Evolutionary conservation across 1,284 basidiomycete genomes (phyloP).

Genomic region (Pseudomicrostroma phylloplanum): DNA sequence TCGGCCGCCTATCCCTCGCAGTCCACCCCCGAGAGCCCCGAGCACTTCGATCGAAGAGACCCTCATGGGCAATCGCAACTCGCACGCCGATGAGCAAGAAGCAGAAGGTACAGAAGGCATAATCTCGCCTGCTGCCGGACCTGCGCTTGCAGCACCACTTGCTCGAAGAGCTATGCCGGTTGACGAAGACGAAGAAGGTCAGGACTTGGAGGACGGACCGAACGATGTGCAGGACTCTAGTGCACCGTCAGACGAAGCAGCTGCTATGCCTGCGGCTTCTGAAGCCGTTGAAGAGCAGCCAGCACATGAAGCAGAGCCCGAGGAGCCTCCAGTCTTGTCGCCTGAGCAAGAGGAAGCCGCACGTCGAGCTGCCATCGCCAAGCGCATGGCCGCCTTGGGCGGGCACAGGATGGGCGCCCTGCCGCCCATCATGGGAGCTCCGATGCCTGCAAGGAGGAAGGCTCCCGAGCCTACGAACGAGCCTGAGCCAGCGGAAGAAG

Average conservation of each 20-base stretch:
- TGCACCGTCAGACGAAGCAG: neutral
- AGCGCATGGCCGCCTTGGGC: slow-evolving; percentile 45
- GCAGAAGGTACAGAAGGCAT: neutral
- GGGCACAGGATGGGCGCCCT: slow-evolving; percentile 38
- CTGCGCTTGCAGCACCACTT: slow-evolving; percentile 30
- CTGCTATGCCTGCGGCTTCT: neutral
- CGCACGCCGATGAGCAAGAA: slow-evolving; percentile 6
- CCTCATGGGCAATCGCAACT: neutral
- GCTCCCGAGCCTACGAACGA: slow-evolving; percentile 46
- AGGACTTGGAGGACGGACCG: slow-evolving; percentile 10
- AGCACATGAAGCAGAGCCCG: slow-evolving; percentile 26
- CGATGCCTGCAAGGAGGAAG: slow-evolving; percentile 54
- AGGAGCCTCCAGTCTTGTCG: neutral
- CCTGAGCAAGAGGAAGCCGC: slow-evolving; percentile 34
- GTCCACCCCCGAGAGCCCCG: slow-evolving; percentile 10
- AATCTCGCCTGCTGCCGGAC: neutral
- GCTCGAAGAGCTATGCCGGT: slow-evolving; percentile 28
- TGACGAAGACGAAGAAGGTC: slow-evolving; percentile 34
- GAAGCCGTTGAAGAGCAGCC: slow-evolving; percentile 12
- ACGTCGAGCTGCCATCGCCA: slow-evolving; percentile 36
- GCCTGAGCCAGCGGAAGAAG: slow-evolving; percentile 42
- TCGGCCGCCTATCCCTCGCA: slow-evolving; percentile 10
- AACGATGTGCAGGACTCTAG: too few species aligned
- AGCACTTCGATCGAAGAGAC: too few species aligned
- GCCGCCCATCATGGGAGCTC: slow-evolving; percentile 47